Conservation (phyloP, 164 flowering plant genomes). For the Vitis riparia region DNA sequence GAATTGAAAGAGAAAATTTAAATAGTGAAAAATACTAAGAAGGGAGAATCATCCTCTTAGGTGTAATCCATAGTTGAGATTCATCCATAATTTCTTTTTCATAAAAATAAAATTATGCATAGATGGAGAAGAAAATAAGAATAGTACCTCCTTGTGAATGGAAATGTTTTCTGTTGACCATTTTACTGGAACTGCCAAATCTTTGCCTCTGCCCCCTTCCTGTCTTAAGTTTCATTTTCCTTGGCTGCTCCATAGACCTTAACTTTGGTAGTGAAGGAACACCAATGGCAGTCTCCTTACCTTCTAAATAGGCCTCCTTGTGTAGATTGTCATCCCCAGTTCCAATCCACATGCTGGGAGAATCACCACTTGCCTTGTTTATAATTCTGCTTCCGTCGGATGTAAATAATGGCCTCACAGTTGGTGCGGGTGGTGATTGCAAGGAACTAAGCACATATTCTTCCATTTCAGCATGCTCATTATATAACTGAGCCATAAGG, state of each 20-base stretch:
- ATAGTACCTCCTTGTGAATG: conserved; percentile 34
- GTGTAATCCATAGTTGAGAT: too few species aligned
- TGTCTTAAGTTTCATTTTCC: conserved; percentile 29
- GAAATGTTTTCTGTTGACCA: conserved; percentile 16
- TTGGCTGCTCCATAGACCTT: conserved; percentile 19
- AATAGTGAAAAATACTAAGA: too few species aligned
- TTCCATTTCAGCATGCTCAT: conserved; percentile 48
- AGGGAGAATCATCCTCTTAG: too few species aligned
- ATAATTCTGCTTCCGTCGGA: conserved; percentile 62
- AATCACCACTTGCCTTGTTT: conserved; percentile 33
- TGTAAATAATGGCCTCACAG: conserved; percentile 54
- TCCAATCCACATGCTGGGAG: conserved; percentile 13
- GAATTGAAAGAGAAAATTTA: too few species aligned
- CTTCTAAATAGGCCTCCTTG: conserved; percentile 8
- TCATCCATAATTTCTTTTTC: background rate
- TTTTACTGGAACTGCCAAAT: conserved; percentile 20
- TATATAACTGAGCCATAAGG: conserved; percentile 67
- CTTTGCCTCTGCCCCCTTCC: conserved; percentile 25
- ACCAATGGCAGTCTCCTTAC: conserved; percentile 24
- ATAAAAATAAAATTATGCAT: background rate
- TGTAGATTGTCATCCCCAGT: conserved; percentile 14
- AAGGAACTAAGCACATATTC: conserved; percentile 44
- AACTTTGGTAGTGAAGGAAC: conserved; percentile 39
- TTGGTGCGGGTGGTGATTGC: conserved; percentile 34
- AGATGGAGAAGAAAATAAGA: background rate